Conservation (phyloP, 495 filamentous ascomycete genomes). For the Neurospora sp. region DNA sequence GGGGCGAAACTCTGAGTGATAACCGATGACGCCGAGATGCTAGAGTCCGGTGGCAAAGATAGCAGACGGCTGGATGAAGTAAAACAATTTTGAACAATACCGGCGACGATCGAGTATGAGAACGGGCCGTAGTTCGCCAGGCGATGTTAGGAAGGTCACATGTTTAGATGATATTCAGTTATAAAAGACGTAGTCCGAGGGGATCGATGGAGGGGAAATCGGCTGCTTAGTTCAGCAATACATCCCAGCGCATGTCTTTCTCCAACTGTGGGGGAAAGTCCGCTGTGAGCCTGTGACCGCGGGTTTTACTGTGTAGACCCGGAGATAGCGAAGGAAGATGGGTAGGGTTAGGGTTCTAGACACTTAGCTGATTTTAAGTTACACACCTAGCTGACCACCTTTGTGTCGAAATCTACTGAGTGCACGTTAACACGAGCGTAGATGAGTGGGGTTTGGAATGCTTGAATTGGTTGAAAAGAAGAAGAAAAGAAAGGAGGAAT, state of each 20-base stretch:
- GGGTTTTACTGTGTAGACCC: neutral
- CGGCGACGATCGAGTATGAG: neutral
- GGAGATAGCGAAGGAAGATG: neutral
- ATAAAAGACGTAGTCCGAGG: neutral
- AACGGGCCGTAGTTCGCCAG: neutral
- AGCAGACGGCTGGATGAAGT: neutral
- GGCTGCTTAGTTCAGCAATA: neutral
- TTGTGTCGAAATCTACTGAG: too few relatives aligned
- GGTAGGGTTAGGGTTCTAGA: neutral
- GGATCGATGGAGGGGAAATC: neutral
- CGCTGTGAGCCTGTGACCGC: neutral
- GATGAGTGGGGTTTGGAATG: too few relatives aligned
- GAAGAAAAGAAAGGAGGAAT: too few relatives aligned
- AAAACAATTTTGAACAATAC: neutral
- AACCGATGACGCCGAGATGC: neutral
- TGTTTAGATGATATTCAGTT: neutral
- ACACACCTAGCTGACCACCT: neutral
- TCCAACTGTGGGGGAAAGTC: neutral
- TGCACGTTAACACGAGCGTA: too few relatives aligned
- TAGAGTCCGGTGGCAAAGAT: neutral
- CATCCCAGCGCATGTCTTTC: neutral
- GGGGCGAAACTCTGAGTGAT: neutral
- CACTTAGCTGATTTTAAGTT: neutral
- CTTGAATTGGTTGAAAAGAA: too few relatives aligned
- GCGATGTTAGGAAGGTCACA: neutral